A percentile compares a stretch with the other conserved stretches of the same genome.
These are phyloP conservation scores for Oenanthe sinensis DNA, from an alignment of 129 eudicot genomes.

Conservation along the genomic window DNA sequence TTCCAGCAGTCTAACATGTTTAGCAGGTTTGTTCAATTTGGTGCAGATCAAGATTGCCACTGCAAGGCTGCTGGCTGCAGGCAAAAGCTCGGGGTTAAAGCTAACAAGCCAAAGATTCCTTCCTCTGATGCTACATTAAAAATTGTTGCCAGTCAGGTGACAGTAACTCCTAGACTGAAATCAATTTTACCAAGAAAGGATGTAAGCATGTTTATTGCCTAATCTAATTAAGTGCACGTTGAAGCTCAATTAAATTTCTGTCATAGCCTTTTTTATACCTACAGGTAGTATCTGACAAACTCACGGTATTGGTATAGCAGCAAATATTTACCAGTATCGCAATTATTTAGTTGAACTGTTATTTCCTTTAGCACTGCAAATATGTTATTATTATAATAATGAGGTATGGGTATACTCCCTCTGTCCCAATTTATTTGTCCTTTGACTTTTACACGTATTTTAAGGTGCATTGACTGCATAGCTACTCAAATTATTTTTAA, in stretches of 20 bases:
- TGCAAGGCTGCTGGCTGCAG: conserved; percentile 93
- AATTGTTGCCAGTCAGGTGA: conserved; percentile 76
- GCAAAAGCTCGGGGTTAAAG: conserved; percentile 85
- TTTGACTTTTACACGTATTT: no score
- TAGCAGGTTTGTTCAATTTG: conserved; percentile 99
- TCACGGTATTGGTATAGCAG: neutral
- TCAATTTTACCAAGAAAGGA: conserved; percentile 39
- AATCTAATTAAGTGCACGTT: conserved; percentile 4
- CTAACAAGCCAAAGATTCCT: conserved; percentile 59
- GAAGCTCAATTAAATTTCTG: neutral
- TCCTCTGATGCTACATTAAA: conserved; percentile 79
- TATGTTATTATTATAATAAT: neutral
- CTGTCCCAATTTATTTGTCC: no score
- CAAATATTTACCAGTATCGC: neutral
- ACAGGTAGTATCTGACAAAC: neutral
- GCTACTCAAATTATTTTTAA: no score
- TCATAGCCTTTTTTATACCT: neutral
- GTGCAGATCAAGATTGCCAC: conserved; percentile 98
- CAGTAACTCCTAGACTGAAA: conserved; percentile 51
- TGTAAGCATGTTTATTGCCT: conserved; percentile 35
- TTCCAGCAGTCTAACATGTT: conserved; percentile 27
- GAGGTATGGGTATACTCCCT: neutral
- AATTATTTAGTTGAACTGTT: neutral
- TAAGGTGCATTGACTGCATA: no score
- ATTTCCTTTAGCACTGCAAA: neutral